phyloP scores from a whole-genome alignment of 352 stramenopile species.

The Phytophthora syringae region DNA sequence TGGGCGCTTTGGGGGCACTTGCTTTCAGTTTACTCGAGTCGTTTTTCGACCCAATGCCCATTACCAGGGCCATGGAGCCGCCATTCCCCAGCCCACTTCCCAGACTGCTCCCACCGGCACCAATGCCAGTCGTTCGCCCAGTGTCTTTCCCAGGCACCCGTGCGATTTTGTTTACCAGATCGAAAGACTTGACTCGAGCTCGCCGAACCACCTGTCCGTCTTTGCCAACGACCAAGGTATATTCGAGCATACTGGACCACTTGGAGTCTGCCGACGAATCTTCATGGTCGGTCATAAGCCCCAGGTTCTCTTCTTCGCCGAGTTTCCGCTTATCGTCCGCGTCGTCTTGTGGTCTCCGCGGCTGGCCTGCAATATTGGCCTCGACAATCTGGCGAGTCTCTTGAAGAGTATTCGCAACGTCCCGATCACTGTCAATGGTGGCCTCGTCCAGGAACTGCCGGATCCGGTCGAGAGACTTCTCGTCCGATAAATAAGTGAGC shows the following conservation, averaged over 20 bases:
- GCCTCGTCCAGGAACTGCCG: constrained; percentile 68
- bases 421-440: constrained; percentile 65
- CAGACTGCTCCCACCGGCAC: constrained; percentile 22
- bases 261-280: constrained; percentile 81
- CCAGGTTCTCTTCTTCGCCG: constrained; percentile 63
- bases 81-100: constrained; percentile 22
- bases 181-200: constrained; percentile 82
- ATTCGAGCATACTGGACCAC: constrained; percentile 89
- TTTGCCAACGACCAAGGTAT: constrained; percentile 84
- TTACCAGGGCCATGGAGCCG: constrained; percentile 38
- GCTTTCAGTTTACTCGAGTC: constrained; percentile 52
- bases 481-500: constrained; percentile 59
- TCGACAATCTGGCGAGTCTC: constrained; percentile 62
- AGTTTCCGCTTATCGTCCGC: constrained; percentile 66
- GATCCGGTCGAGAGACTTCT: constrained; percentile 81
- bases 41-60: constrained; percentile 43
- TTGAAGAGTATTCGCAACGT: constrained; percentile 58
- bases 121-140: constrained; percentile 26
- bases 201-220: constrained; percentile 84
- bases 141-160: constrained; percentile 65
- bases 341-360: constrained; percentile 59
- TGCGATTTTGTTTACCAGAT: constrained; percentile 78
- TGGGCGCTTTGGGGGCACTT: constrained; percentile 48
- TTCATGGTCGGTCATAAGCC: constrained; percentile 75
- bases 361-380: constrained; percentile 37